These are phyloP conservation scores for Lentinula boryana DNA, from an alignment of 768 basidiomycete species.

Conservation along the genomic window DNA sequence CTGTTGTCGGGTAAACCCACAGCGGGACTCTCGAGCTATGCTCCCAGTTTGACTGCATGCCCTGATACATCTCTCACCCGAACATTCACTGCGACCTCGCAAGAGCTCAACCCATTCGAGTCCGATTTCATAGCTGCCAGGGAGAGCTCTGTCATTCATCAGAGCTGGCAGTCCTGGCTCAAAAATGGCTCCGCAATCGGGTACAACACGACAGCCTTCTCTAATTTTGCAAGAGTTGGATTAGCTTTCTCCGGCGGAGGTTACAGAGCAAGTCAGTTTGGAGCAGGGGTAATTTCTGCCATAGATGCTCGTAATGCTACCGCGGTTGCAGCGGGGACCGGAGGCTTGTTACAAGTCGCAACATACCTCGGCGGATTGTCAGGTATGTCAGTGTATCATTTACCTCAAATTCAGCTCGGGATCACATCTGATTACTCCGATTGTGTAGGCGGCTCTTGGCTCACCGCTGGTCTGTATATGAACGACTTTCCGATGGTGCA, in stretches of 20 bases:
- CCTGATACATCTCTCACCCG: slow-evolving; percentile 50
- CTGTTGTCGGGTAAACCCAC: neutral
- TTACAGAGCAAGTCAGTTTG: slow-evolving; percentile 60
- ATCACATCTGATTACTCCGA: neutral
- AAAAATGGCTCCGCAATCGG: slow-evolving; percentile 46
- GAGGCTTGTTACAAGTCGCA: slow-evolving; percentile 62
- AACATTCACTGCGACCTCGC: slow-evolving; percentile 41
- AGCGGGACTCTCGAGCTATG: slow-evolving; percentile 37
- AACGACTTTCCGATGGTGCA: slow-evolving; percentile 57
- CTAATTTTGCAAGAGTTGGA: slow-evolving; percentile 43
- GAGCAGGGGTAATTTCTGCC: slow-evolving; percentile 52
- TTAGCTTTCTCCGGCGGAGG: slow-evolving; percentile 70
- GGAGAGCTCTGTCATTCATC: slow-evolving; percentile 29
- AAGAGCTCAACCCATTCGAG: slow-evolving; percentile 47
- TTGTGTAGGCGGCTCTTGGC: slow-evolving; percentile 61
- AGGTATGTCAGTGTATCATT: slow-evolving; percentile 28
- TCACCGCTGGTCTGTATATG: slow-evolving; percentile 54
- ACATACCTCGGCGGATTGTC: slow-evolving; percentile 66
- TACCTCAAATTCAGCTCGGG: neutral
- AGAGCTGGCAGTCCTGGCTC: slow-evolving; percentile 55
- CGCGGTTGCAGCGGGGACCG: slow-evolving; percentile 51
- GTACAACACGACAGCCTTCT: slow-evolving; percentile 40
- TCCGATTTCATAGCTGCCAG: slow-evolving; percentile 38
- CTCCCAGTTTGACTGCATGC: slow-evolving; percentile 43
- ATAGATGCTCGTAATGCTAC: slow-evolving; percentile 58